Evolutionary conservation across 1,284 basidiomycete species (phyloP), one percentile per base, ranked within the genome.

Genomic region (Volvariella surrecta): DNA sequence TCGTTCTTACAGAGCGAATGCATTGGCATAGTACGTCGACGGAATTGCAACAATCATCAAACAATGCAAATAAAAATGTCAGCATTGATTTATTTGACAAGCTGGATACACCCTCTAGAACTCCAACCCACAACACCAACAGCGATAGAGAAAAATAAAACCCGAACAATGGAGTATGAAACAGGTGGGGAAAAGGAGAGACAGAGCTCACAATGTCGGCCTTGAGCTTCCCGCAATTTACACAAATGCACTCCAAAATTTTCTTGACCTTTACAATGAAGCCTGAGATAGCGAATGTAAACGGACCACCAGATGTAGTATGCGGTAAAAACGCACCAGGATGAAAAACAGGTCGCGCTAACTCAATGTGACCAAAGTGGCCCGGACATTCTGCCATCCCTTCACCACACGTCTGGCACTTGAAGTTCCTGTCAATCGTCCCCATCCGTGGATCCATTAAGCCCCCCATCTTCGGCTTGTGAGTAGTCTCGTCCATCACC

Each of bases 231-330:
- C 96, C 96, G 66, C 96, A 99, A 61, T 95, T 94, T 57, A 94
- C 89, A 73, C 96, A 99, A 55, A 99, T 91, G 67, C 88, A 90
- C 74, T 99, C 96, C 68, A 98, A 70, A 58, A 99, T 97, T 76
- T 99, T 99, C 74, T 99, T 99, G 63, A 98, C 93, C 80, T 98
- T 99, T 64, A 90, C 79, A 57, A 99, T 83, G 70, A 99, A 99
- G 42, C 96, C 93, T 93, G 54, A 11, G 38, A 15, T 44, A 40
- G 47, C 38, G 15, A 35, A 30, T 44, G 19, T 10, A 47, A 39
- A 45, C 13, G 18, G 40, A 39, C 6, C 11, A 24, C 16, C 22
- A 28, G 2, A 32, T 7, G 20, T 37, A 24, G 24, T 31, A 48
- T 11, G 47, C 37, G 32, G 39, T 42, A 19, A 32, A 21, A 31